Base-by-base conservation (phyloP, 2,329 filamentous ascomycete species). In the Sporothrix inflata region DNA sequence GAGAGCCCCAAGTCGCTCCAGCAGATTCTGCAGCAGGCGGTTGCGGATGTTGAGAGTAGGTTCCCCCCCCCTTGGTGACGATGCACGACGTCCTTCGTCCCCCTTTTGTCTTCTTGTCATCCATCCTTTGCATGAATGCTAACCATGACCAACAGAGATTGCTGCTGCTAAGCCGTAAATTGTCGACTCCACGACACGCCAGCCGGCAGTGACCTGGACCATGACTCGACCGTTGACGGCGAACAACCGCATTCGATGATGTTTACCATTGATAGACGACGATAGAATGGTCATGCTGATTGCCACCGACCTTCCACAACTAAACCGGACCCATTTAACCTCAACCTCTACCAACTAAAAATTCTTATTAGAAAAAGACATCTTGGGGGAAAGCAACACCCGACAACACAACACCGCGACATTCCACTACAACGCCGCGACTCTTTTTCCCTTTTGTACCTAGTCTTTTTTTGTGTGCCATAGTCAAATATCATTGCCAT, bases 1-100 rank as follows among this genome's bases (percentile, higher is more conserved):
- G 93, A 98, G 89, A 98, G 92, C 89, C 96, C 97, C 83, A 98
- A 94, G 90, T 89, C 91, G 77, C 91, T 99, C 79, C 94, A 98
- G 88, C 94, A 98, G 87, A 98, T 99, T 80, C 90, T 99, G 78
- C 92, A 96, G 86, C 96, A 99, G 89, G 97, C 94, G 83, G 89
- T 99, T 80, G 85, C 92, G 76, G 96, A 99, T 84, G 91, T 99
- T 81, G 96, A 99, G 91, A 95, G 94, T 98, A 87, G 78, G 83
- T 80, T 80, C 24, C 19, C 40, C 19, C 45, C 12, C 24, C 21
- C 3, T 5, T 34, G 8, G 12, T 38, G 5, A 9, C 0, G 51
- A 30, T n/a, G 19, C 30, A 61, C 34, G 19, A n/a, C 7, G 27
- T 34, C 53, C 4, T 5, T 19, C 27, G 24, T 34, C 53, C 19